A percentile compares a stretch with the other conserved stretches of the same genome.
Conservation (phyloP, 352 stramenopile species). For the Phytopythium boreale region DNA sequence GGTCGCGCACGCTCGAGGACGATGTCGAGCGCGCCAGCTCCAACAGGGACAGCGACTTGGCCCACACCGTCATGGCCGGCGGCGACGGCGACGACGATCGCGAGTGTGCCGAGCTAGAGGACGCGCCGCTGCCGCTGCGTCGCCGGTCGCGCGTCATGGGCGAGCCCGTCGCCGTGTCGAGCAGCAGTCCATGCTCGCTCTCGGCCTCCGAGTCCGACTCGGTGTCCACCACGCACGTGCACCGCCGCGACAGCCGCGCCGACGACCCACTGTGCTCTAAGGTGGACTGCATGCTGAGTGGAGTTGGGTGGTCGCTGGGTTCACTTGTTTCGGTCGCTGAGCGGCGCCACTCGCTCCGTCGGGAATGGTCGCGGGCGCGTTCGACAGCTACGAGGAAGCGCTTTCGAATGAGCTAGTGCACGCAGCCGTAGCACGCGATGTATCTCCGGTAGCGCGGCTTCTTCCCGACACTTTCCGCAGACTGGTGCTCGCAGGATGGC, state of each 20-base stretch:
- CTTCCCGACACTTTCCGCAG: not conserved
- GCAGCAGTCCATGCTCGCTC: constrained; percentile 17
- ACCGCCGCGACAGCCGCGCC: constrained; percentile 41
- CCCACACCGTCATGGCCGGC: constrained; percentile 10
- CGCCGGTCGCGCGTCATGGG: constrained; percentile 1
- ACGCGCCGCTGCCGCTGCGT: constrained; percentile 6
- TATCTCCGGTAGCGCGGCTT: not conserved
- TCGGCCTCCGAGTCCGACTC: constrained; percentile 74
- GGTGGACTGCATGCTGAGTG: not conserved
- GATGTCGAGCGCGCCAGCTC: constrained; percentile 26
- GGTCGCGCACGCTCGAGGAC: constrained; percentile 38
- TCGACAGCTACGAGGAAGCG: not conserved
- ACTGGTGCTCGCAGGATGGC: not conserved
- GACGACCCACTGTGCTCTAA: not conserved
- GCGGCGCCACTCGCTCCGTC: not conserved
- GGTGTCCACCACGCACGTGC: constrained; percentile 67
- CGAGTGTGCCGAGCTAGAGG: not conserved
- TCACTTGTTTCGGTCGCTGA: not conserved
- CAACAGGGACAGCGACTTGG: constrained; percentile 29
- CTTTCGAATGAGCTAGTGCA: not conserved
- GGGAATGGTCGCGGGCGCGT: not conserved
- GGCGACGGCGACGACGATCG: constrained; percentile 3
- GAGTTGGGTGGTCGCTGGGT: not conserved
- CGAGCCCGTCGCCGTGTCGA: not conserved
- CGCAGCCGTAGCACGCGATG: not conserved